Evolutionary conservation across 148 eudicot species (phyloP).

Genomic region (Chenopodium album): DNA sequence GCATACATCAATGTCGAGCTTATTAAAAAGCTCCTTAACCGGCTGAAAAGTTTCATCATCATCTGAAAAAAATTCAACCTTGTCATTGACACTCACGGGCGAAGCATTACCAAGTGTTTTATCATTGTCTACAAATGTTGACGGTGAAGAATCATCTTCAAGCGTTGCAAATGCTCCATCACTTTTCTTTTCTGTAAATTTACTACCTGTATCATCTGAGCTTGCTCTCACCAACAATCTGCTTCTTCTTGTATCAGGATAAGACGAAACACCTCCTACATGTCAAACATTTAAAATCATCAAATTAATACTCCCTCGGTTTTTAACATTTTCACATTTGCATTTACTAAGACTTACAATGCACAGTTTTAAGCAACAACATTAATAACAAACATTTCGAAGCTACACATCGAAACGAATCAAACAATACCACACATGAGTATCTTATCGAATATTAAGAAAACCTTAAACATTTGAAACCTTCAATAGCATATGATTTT

Average conservation of each 20-base stretch:
- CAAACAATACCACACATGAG: no score
- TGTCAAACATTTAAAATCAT: no score
- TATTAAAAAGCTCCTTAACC: slow-evolving; percentile 41
- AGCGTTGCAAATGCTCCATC: slow-evolving; percentile 22
- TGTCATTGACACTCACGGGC: slow-evolving; percentile 10
- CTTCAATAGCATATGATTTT: no score
- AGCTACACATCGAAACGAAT: no score
- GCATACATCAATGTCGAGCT: slow-evolving; percentile 53
- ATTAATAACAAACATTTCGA: no score
- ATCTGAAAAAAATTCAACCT: slow-evolving; percentile 22
- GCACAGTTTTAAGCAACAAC: no score
- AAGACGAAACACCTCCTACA: no score
- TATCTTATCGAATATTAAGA: no score
- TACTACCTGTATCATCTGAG: slow-evolving; percentile 39
- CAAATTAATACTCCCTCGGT: no score
- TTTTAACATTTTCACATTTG: no score
- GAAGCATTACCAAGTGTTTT: not conserved
- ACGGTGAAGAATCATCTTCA: slow-evolving; percentile 25
- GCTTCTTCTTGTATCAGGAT: not conserved
- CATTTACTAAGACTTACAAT: no score
- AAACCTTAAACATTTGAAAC: no score
- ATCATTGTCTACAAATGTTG: not conserved
- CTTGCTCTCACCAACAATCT: slow-evolving; percentile 36
- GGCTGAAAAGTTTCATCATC: slow-evolving; percentile 29
- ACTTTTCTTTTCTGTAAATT: slow-evolving; percentile 28